Evolutionary conservation across 1,139 yeast genomes (phyloP).

Genomic region (Nakaseomyces nivariensis): DNA sequence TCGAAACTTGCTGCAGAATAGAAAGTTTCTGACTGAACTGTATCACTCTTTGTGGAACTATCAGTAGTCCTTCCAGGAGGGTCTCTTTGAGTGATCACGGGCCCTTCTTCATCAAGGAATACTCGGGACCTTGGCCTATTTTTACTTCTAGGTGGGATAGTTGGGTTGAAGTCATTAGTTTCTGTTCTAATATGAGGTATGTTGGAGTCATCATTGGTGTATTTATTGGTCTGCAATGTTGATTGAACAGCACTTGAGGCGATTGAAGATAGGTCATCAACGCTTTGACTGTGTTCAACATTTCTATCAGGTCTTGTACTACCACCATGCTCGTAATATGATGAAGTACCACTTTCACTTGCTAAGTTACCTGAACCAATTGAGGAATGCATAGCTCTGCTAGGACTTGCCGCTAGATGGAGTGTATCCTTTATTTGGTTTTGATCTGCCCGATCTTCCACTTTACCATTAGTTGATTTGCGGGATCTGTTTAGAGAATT

Average conservation of each 20-base stretch:
- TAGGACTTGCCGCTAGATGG: slow-evolving; percentile 8
- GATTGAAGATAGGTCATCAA: slow-evolving; percentile 16
- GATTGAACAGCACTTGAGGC: slow-evolving; percentile 22
- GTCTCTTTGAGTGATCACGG: background rate
- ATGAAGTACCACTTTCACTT: slow-evolving; percentile 27
- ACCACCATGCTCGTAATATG: slow-evolving; percentile 6
- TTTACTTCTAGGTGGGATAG: slow-evolving; percentile 27
- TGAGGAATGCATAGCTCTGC: slow-evolving; percentile 14
- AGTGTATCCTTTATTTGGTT: slow-evolving; percentile 7
- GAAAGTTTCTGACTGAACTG: slow-evolving; percentile 14
- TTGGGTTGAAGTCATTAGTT: slow-evolving; percentile 19
- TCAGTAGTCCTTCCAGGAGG: background rate
- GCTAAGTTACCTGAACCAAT: slow-evolving; percentile 28
- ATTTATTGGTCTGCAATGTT: slow-evolving; percentile 12
- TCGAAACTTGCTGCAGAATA: slow-evolving; percentile 16
- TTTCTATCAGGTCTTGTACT: background rate
- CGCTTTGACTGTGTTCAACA: background rate
- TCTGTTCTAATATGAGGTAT: slow-evolving; percentile 18
- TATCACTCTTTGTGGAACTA: background rate
- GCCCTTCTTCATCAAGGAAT: slow-evolving; percentile 17
- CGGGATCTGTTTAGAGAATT: slow-evolving; percentile 5
- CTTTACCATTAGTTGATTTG: background rate
- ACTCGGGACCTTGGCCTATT: slow-evolving; percentile 25
- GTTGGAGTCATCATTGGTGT: slow-evolving; percentile 7
- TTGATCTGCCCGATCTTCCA: background rate